Evolutionary conservation across 2,329 filamentous ascomycete species (phyloP).

Genomic region (Sordariomycetes sp.): DNA sequence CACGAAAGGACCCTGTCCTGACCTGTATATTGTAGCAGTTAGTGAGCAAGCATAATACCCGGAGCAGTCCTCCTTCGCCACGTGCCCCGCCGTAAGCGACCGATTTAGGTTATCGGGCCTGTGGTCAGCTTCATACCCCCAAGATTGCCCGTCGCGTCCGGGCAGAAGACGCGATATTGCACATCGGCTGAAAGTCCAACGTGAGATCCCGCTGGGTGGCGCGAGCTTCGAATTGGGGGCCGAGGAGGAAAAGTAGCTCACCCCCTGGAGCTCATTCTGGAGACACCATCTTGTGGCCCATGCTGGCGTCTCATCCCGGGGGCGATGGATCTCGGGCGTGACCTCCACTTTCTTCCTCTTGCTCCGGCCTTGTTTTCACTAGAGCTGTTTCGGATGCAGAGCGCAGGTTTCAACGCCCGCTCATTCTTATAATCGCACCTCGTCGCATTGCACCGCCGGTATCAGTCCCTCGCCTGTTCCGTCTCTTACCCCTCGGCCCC

Average conservation of each 20-base stretch:
- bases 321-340: neutral
- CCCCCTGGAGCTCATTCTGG: neutral
- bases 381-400: neutral
- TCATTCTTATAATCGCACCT: neutral
- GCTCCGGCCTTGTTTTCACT: neutral
- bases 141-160: neutral
- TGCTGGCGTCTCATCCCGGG: neutral
- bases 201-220: neutral
- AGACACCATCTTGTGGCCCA: neutral
- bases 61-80: neutral
- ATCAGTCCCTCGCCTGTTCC: neutral
- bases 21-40: too few species aligned
- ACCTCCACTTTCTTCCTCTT: neutral
- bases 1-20: too few species aligned
- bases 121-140: neutral
- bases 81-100: neutral
- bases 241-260: neutral
- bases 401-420: neutral
- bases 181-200: neutral
- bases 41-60: neutral
- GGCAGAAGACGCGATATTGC: neutral
- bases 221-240: neutral
- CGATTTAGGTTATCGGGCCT: neutral
- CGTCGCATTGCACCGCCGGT: neutral
- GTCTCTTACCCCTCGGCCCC: neutral